A percentile compares a stretch with the other conserved stretches of the same genome.
Evolutionary conservation across 352 stramenopile species (phyloP).

Genomic region (Albugo laibachii): DNA sequence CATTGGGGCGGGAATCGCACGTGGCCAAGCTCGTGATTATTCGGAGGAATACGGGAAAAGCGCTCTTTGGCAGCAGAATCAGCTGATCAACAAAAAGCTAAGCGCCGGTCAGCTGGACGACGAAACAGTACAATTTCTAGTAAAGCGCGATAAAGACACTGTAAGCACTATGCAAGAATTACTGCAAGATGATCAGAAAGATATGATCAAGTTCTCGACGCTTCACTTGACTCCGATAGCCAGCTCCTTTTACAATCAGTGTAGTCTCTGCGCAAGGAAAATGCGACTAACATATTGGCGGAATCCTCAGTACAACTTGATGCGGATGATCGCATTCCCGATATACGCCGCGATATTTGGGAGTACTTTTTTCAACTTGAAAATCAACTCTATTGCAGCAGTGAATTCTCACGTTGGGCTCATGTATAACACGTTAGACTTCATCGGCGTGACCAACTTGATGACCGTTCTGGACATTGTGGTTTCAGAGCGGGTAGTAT

Average conservation of each 20-base stretch:
- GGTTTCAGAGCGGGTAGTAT: conserved; percentile 23
- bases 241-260: conserved; percentile 19
- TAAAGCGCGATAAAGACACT: too few species aligned
- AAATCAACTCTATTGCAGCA: conserved; percentile 8
- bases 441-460: conserved; percentile 33
- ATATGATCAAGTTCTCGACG: conserved; percentile 21
- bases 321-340: conserved; percentile 33
- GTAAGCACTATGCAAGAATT: background rate
- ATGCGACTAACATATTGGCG: conserved; percentile 21
- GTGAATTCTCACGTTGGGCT: conserved; percentile 46
- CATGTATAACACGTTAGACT: conserved; percentile 56
- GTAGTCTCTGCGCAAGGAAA: conserved; percentile 9
- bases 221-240: conserved; percentile 24
- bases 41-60: conserved; percentile 7
- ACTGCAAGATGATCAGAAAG: conserved; percentile 2
- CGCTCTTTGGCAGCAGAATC: background rate
- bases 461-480: conserved; percentile 33
- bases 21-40: conserved; percentile 11
- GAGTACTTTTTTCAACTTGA: conserved; percentile 36
- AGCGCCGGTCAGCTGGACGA: too few species aligned
- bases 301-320: conserved; percentile 23
- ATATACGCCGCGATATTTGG: conserved; percentile 39
- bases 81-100: background rate
- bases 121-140: too few species aligned
- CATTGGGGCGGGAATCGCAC: conserved; percentile 39